phyloP scores from a whole-genome alignment of 352 stramenopile species.

The Phytophthora nicotianae region DNA sequence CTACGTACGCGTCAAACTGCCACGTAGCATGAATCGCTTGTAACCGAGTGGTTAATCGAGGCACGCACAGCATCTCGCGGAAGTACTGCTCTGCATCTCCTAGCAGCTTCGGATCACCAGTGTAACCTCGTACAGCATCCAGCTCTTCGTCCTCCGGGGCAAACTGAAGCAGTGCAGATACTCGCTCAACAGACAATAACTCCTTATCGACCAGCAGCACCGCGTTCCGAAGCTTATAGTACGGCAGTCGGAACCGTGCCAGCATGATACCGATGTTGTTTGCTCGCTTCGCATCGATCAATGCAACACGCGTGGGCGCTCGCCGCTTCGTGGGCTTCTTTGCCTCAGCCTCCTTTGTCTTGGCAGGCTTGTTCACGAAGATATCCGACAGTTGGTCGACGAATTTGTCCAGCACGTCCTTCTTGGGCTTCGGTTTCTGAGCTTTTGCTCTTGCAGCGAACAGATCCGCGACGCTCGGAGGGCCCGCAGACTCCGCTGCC shows the following conservation, averaged over 20 bases:
- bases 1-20: slow-evolving; percentile 85
- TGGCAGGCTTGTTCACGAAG: slow-evolving; percentile 83
- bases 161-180: slow-evolving; percentile 81
- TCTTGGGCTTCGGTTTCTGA: slow-evolving; percentile 30
- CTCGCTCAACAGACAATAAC: slow-evolving; percentile 69
- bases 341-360: slow-evolving; percentile 51
- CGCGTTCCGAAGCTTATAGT: slow-evolving; percentile 76
- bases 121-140: slow-evolving; percentile 66
- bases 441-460: slow-evolving; percentile 40
- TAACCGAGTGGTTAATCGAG: slow-evolving; percentile 65
- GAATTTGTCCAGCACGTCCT: slow-evolving; percentile 66
- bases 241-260: slow-evolving; percentile 81
- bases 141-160: slow-evolving; percentile 75
- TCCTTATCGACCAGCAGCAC: slow-evolving; percentile 85
- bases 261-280: slow-evolving; percentile 91
- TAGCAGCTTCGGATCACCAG: slow-evolving; percentile 70
- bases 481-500: slow-evolving; percentile 5
- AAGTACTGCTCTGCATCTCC: slow-evolving; percentile 87
- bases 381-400: slow-evolving; percentile 71
- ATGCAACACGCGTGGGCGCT: slow-evolving; percentile 70
- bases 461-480: slow-evolving; percentile 43
- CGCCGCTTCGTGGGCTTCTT: slow-evolving; percentile 67
- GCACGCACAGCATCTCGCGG: slow-evolving; percentile 64
- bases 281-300: slow-evolving; percentile 84
- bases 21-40: slow-evolving; percentile 83